Conservation (phyloP, 495 filamentous ascomycete genomes). For the Pyrenula massariospora region DNA sequence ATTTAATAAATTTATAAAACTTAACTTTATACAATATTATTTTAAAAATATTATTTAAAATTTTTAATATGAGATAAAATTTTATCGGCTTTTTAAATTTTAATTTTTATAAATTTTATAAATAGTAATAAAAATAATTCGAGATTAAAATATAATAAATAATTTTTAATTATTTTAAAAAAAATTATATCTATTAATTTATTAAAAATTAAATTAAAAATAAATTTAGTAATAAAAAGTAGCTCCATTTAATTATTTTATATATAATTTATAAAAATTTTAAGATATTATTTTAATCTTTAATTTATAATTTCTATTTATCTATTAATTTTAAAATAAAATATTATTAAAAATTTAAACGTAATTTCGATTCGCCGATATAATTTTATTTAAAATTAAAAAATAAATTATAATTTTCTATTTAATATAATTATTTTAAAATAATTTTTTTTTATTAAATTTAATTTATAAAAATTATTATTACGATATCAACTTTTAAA, state of each 20-base stretch:
- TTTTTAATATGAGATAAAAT: constrained; percentile 1
- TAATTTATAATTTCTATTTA: neutral
- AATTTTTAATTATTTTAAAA: neutral
- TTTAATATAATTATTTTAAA: neutral
- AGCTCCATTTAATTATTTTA: neutral
- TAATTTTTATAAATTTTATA: neutral
- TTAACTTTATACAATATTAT: constrained; percentile 2
- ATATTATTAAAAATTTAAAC: neutral
- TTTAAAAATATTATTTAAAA: constrained; percentile 1
- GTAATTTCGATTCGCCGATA: neutral
- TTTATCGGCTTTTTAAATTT: neutral
- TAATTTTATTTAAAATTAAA: neutral
- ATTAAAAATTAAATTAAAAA: neutral
- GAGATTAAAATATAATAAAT: neutral
- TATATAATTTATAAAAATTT: neutral
- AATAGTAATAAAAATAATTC: neutral
- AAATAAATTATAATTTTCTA: neutral
- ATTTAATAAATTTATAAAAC: neutral
- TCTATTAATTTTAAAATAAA: neutral
- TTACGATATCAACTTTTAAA: neutral
- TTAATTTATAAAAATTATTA: neutral
- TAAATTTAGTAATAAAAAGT: neutral
- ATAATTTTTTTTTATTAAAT: neutral
- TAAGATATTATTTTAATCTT: neutral
- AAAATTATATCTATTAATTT: neutral